Evolutionary conservation across 176 grass and related monocot species (phyloP), one percentile per base, ranked within the genome.

Genomic region (Musa acuminata): DNA sequence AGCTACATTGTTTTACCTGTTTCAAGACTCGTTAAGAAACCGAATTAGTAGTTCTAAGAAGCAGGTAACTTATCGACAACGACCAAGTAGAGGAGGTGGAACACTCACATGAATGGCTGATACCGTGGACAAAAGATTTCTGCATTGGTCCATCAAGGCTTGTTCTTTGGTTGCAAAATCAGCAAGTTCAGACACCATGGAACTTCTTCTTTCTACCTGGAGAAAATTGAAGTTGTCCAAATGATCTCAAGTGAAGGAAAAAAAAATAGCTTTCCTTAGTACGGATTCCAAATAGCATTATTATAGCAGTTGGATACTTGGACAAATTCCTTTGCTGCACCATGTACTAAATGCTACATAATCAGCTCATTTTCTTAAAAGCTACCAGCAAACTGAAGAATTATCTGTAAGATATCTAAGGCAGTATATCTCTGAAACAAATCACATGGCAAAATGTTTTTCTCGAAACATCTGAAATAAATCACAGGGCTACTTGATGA

Each of bases 161-260:
- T 79, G 91, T 52, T 99, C 95, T 86, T 94, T 78, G 1, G 51
- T 80, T 7, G 91, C 79, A 9, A 91, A 78, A 79, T 84, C 91
- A 62, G 91, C 81, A 48, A 99, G 91, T 55, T 99, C 95, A 76
- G 86, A 89, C 53, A 99, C 88, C 88, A 99, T 85, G 71, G 84
- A 71, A 83, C 84, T 90, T 78, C 84, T 83, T 75, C 86, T 88
- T 81, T 87, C 79, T 22, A 94, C 76, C 95, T 99, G 82, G 64
- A 85, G 51, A 62, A 26, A 21, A 71, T 62, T 21, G 2, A 77
- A 21, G 53, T 72, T 27, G 55, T 71, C 73, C 73, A 21, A 74
- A 52, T 48, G 53, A 64, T 14, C 9, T 50, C n/a, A 49, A 25
- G 60, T 22, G 64, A 67, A 67, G 64, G 16, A 48, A 2, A 17